phyloP scores from a whole-genome alignment of 106 monocot species.

The Allium sativum region DNA sequence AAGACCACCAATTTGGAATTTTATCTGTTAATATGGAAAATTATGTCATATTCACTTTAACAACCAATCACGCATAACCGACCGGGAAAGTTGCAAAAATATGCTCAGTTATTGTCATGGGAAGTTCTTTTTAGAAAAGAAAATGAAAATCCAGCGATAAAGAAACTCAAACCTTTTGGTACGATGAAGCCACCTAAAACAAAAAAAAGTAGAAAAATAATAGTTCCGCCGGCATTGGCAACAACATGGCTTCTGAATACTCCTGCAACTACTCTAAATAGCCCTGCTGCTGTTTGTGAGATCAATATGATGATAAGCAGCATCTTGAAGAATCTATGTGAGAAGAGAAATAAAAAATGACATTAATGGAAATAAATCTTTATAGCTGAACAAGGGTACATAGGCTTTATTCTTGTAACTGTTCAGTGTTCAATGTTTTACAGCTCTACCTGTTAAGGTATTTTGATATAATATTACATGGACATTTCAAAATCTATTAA shows the following conservation, averaged over 20 bases:
- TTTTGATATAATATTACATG: too few relatives aligned
- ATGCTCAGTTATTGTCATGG: too few relatives aligned
- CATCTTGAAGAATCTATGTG: constrained; percentile 57
- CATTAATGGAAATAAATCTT: too few relatives aligned
- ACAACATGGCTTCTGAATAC: constrained; percentile 34
- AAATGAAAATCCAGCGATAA: too few relatives aligned
- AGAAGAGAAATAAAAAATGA: neutral
- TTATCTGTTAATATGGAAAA: constrained; percentile 18
- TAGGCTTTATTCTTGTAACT: too few relatives aligned
- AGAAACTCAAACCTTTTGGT: constrained; percentile 28
- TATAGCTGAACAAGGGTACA: too few relatives aligned
- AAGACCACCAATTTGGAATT: constrained; percentile 52
- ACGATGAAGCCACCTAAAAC: constrained; percentile 70
- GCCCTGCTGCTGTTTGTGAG: constrained; percentile 61
- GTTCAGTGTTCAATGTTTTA: too few relatives aligned
- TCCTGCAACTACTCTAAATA: constrained; percentile 42
- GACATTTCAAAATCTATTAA: too few relatives aligned
- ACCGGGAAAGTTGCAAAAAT: too few relatives aligned
- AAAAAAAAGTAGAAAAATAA: constrained; percentile 34
- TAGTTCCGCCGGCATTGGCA: constrained; percentile 44
- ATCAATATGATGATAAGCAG: constrained; percentile 34
- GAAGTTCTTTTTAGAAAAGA: too few relatives aligned
- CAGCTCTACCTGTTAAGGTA: too few relatives aligned
- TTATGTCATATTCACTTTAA: neutral
- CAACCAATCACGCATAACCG: too few relatives aligned